These are phyloP conservation scores for Brassica hybrid DNA, from an alignment of 441 rosid species.

Conservation along the genomic window DNA sequence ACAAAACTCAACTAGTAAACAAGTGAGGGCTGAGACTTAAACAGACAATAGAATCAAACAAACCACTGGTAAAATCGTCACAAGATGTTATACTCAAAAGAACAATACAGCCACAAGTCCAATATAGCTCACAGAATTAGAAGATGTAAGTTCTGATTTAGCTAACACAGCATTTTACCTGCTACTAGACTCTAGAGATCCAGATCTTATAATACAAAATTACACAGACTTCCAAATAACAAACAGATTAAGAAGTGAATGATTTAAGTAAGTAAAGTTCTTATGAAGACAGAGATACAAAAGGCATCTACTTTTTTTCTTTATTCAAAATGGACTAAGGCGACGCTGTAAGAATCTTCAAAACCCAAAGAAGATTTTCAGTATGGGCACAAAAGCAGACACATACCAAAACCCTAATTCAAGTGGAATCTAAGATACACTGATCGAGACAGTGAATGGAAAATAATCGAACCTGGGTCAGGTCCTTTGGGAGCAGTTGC, in stretches of 20 bases:
- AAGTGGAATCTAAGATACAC: neutral
- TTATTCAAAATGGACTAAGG: neutral
- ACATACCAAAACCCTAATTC: slow-evolving; percentile 1
- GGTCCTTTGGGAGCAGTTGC: slow-evolving; percentile 97
- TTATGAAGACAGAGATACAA: neutral
- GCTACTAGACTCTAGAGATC: neutral
- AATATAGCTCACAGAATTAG: no score
- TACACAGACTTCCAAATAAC: no score
- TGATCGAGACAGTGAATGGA: neutral
- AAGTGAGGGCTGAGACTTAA: no score
- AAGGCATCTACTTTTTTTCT: neutral
- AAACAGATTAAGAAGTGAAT: neutral
- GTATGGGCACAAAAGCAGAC: neutral
- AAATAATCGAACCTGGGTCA: slow-evolving; percentile 67
- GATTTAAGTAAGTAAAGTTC: neutral
- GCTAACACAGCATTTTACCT: no score
- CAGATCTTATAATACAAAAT: no score
- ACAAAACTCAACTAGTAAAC: neutral
- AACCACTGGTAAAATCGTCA: neutral
- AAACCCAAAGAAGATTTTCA: neutral
- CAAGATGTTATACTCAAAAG: neutral
- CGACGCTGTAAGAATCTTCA: neutral
- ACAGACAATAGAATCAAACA: no score
- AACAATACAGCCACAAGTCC: no score
- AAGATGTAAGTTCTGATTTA: no score